Conservation (phyloP, 2,329 filamentous ascomycete genomes). For the Ramularia endophylla region DNA sequence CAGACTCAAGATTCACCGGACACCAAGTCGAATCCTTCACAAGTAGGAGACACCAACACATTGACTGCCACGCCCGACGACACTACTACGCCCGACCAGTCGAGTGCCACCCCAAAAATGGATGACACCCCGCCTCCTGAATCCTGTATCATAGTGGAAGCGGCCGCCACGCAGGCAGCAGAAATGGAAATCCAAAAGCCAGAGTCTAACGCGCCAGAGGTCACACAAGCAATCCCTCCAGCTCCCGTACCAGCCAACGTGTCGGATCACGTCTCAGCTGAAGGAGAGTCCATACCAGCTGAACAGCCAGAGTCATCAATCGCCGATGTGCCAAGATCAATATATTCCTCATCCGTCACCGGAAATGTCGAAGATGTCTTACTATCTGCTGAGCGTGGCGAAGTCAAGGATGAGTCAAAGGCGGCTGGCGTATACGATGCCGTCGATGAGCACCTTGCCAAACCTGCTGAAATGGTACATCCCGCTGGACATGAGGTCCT, state of each 20-base stretch:
- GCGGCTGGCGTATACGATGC: constrained; percentile 20
- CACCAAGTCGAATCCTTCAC: neutral
- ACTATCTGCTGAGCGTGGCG: constrained; percentile 6
- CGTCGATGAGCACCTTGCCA: constrained; percentile 28
- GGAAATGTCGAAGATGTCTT: constrained; percentile 13
- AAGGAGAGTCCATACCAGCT: constrained; percentile 2
- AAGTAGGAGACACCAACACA: constrained; percentile 1
- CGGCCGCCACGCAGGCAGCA: constrained; percentile 18
- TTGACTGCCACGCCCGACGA: neutral
- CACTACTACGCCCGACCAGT: neutral
- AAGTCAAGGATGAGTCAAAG: constrained; percentile 20
- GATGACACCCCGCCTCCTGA: constrained; percentile 1
- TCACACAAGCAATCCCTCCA: constrained; percentile 5
- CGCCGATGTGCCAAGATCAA: constrained; percentile 10
- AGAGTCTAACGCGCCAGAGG: constrained; percentile 18
- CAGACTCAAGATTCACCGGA: neutral
- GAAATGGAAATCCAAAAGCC: constrained; percentile 16
- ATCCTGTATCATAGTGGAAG: constrained; percentile 18
- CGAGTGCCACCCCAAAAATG: constrained; percentile 6
- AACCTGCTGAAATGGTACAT: constrained; percentile 27
- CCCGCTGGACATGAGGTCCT: constrained; percentile 30
- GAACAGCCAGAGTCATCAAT: neutral
- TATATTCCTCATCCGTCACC: constrained; percentile 21
- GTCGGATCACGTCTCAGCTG: neutral
- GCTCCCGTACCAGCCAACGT: neutral